Evolutionary conservation across 2,329 filamentous ascomycete species (phyloP).

Genomic region (Verruconis gallopava): DNA sequence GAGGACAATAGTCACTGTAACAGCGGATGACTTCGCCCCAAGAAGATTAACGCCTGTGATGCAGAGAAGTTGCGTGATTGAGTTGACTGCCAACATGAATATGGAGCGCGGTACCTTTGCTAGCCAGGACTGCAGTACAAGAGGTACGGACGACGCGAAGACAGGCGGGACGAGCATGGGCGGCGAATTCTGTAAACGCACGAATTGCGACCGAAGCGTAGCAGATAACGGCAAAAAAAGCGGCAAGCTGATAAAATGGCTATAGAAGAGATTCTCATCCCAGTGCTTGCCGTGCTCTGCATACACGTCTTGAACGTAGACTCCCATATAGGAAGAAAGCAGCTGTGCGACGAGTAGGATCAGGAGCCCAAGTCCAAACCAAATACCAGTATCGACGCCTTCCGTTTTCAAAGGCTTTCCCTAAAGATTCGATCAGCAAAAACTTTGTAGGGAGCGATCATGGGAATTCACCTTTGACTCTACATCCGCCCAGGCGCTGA

Average conservation of each 20-base stretch:
- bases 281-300: constrained; percentile 74
- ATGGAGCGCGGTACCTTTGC: constrained; percentile 49
- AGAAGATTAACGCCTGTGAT: constrained; percentile 95
- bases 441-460: not conserved
- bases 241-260: constrained; percentile 60
- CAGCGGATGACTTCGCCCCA: constrained; percentile 72
- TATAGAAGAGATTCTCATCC: constrained; percentile 95
- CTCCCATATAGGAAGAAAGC: constrained; percentile 83
- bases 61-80: constrained; percentile 84
- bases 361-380: constrained; percentile 57
- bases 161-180: constrained; percentile 29
- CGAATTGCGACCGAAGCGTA: constrained; percentile 51
- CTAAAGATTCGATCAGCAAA: constrained; percentile 17
- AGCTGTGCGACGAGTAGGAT: constrained; percentile 82
- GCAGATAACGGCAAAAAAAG: constrained; percentile 62
- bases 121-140: constrained; percentile 16
- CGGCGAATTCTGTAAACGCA: constrained; percentile 49
- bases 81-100: constrained; percentile 59
- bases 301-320: constrained; percentile 90
- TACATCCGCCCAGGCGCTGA: constrained; percentile 82
- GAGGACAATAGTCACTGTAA: constrained; percentile 92
- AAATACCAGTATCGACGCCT: constrained; percentile 26
- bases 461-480: constrained; percentile 56
- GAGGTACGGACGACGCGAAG: constrained; percentile 17
- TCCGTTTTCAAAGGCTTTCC: constrained; percentile 30